Percentiles rank a stretch among this genome's conserved stretches.
phyloP scores from a whole-genome alignment of 768 basidiomycete species.

The Antrodiella citrinella region DNA sequence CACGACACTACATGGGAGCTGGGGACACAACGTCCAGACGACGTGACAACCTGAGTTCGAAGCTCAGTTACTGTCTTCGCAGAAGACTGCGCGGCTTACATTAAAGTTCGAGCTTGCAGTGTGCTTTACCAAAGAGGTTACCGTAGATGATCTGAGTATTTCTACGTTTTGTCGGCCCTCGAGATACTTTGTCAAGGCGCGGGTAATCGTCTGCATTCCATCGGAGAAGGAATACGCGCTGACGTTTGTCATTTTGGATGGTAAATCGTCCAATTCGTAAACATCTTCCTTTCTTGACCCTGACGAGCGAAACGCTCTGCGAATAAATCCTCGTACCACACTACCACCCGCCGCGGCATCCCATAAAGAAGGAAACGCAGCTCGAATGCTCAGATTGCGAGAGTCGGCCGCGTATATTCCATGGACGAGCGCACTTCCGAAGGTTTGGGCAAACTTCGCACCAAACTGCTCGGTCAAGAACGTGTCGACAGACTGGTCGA shows the following conservation, averaged over 20 bases:
- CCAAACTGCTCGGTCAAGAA: constrained; percentile 76
- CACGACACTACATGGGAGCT: constrained; percentile 74
- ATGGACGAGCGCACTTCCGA: constrained; percentile 77
- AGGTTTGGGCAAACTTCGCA: constrained; percentile 54
- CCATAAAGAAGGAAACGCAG: constrained; percentile 72
- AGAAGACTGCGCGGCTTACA: too few species aligned
- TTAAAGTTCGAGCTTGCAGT: too few species aligned
- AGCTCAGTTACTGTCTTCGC: too few species aligned
- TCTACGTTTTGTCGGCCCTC: constrained; percentile 45
- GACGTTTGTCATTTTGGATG: constrained; percentile 40
- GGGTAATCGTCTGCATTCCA: constrained; percentile 64
- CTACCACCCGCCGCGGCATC: constrained; percentile 69
- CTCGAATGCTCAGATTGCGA: constrained; percentile 59
- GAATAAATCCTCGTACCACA: constrained; percentile 45
- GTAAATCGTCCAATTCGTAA: constrained; percentile 44
- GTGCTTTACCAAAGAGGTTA: too few species aligned
- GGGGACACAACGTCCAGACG: constrained; percentile 25
- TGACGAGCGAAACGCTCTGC: constrained; percentile 9
- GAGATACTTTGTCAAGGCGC: constrained; percentile 44
- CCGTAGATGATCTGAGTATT: too few species aligned
- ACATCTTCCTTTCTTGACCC: constrained; percentile 4
- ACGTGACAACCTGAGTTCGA: constrained; percentile 20
- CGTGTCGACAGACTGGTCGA: constrained; percentile 76
- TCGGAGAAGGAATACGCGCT: constrained; percentile 78
- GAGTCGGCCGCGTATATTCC: constrained; percentile 92